phyloP scores from a whole-genome alignment of 495 filamentous ascomycete genomes.

The Xylaria cubensis region DNA sequence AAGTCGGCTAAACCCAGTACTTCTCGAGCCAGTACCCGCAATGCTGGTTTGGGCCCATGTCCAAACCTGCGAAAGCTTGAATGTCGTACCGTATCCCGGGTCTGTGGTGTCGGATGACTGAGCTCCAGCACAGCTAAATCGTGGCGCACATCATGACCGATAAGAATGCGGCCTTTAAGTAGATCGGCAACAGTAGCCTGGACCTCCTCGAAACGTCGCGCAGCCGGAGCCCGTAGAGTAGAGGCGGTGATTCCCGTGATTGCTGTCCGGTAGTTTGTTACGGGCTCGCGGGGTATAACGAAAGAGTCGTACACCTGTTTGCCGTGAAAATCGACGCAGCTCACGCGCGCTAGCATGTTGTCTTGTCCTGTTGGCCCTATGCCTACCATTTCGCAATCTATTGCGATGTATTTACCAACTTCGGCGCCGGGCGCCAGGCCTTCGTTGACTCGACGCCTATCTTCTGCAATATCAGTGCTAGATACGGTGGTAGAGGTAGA shows the following conservation, averaged over 20 bases:
- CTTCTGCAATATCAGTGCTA: conserved; percentile 22
- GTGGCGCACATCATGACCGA: conserved; percentile 90
- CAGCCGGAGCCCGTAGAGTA: conserved; percentile 66
- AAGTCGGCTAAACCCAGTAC: conserved; percentile 79
- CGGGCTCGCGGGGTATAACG: conserved; percentile 66
- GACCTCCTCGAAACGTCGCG: conserved; percentile 74
- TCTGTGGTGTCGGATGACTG: conserved; percentile 74
- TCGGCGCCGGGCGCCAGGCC: conserved; percentile 57
- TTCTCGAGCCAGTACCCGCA: conserved; percentile 78
- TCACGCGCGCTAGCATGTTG: conserved; percentile 80
- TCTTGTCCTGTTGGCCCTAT: conserved; percentile 73
- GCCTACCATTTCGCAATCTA: conserved; percentile 99
- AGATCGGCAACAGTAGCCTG: conserved; percentile 76
- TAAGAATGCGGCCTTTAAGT: conserved; percentile 73
- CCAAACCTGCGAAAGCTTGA: conserved; percentile 74
- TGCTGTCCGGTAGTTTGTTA: conserved; percentile 88
- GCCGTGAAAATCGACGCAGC: conserved; percentile 90
- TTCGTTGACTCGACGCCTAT: conserved; percentile 50
- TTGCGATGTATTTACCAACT: conserved; percentile 83
- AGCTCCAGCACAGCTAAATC: conserved; percentile 81
- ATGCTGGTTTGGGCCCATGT: conserved; percentile 75
- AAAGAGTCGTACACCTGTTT: conserved; percentile 90
- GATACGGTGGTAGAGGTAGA: conserved; percentile 19
- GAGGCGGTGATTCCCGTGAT: conserved; percentile 79
- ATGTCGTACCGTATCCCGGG: conserved; percentile 85